phyloP scores from a whole-genome alignment of 2,329 filamentous ascomycete species.

The Ascochyta koolunga region DNA sequence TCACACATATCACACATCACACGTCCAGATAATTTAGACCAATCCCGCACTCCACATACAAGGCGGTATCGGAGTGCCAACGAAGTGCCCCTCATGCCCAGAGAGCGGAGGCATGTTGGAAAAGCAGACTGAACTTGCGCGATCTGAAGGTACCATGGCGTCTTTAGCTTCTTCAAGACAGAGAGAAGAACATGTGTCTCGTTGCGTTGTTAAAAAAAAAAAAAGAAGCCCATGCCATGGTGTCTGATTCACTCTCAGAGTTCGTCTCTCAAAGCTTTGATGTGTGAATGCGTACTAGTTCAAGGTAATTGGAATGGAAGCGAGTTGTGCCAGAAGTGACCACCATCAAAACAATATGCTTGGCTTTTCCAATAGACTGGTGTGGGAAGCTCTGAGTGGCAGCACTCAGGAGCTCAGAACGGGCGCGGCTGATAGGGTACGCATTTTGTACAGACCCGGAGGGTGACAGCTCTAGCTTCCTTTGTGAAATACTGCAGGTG shows the following conservation, averaged over 20 bases:
- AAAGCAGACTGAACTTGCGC: not conserved
- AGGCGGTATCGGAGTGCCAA: slow-evolving; percentile 33
- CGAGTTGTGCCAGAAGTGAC: not conserved
- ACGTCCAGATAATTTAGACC: slow-evolving; percentile 19
- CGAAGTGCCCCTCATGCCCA: slow-evolving; percentile 14
- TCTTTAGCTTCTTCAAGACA: not conserved
- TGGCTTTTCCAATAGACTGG: not conserved
- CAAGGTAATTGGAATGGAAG: not conserved
- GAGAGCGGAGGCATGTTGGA: slow-evolving; percentile 6
- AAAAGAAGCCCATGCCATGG: not conserved
- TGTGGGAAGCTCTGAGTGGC: not conserved
- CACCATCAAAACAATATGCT: not conserved
- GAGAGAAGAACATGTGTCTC: not conserved
- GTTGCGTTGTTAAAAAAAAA: not conserved
- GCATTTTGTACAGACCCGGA: not conserved
- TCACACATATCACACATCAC: slow-evolving; percentile 20
- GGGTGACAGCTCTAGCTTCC: not conserved
- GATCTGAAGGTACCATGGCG: slow-evolving; percentile 7
- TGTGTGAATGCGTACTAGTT: not conserved
- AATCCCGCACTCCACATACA: slow-evolving; percentile 25
- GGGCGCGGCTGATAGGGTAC: not conserved
- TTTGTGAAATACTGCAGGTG: not conserved
- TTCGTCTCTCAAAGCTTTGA: not conserved
- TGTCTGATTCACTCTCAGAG: too few relatives aligned
- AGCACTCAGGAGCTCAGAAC: not conserved